Evolutionary conservation across 192 early-diverging fungal genomes (phyloP), one percentile per base, ranked within the genome.

Genomic region (Kickxella alabastrina): DNA sequence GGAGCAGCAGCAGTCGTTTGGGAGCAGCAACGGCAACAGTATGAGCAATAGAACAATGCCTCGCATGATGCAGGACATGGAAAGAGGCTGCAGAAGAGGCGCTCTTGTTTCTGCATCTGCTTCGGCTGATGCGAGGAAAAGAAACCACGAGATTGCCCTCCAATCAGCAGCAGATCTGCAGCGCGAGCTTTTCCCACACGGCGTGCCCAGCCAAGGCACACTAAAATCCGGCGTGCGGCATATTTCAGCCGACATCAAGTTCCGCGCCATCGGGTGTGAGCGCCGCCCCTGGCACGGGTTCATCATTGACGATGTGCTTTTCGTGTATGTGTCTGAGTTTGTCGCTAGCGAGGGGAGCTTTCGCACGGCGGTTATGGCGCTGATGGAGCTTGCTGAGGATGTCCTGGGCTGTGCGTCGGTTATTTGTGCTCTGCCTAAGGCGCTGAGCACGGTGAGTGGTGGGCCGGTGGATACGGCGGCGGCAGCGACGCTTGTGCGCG

Each of bases 381-480:
- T 79, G 41, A 60, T 79, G 42, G 78, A 79, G 55, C 42, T 79
- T 32, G 72, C 73, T 6, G 78, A 79, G 38, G 73, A 72, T 21
- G 59, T 57, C 22, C 50, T 75, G 32, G n/a, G 18, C 4, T 71
- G 73, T 47, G 37, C 44, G 23, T 57, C 58, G 13, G 52, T 76
- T 10, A 43, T 76, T 15, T 57, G 75, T 31, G 69, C 64, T 24
- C 25, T 75, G 65, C 61, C 64, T 12, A 70, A 25, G 40, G 52
- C 37, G 10, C 36, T 50, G 10, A 50, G 28, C 14, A 42, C 44
- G 14, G 12, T 45, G 2, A 32, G 32, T 32, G 8, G 0, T 18
- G 4, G 27, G 35, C 25, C 19, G 7, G 25, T 6, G 24, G 56
- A 35, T 28, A 25, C 35, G 3, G 39, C 43, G 4, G 68, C 39